A percentile compares a stretch with the other conserved stretches of the same genome.
Conservation (phyloP, 805 yeast genomes). For the Candida dendrica region DNA sequence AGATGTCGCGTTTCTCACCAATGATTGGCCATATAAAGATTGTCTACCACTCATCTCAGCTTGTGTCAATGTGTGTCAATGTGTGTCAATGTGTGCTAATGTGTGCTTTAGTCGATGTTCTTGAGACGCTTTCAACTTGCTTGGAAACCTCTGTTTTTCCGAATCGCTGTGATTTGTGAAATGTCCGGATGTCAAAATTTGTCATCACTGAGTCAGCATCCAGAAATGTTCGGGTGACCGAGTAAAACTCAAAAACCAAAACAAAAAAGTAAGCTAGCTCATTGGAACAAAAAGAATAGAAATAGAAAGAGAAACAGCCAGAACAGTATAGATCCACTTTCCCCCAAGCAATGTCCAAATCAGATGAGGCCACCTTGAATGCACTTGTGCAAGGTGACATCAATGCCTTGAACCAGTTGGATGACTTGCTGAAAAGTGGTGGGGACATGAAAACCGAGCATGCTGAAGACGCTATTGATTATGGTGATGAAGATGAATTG, state of each 20-base stretch:
- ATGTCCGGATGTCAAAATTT: too few species aligned
- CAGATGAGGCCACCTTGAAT: background rate
- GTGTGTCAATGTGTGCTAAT: too few species aligned
- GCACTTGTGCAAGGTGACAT: background rate
- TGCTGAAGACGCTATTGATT: slow-evolving; percentile 89
- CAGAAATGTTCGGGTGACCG: too few species aligned
- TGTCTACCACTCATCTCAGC: slow-evolving; percentile 17
- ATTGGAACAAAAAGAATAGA: too few species aligned
- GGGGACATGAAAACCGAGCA: slow-evolving; percentile 40
- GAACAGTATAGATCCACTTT: slow-evolving; percentile 7
- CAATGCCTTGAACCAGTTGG: slow-evolving; percentile 3
- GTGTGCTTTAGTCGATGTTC: too few species aligned
- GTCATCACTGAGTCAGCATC: too few species aligned
- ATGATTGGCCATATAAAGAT: slow-evolving; percentile 19
- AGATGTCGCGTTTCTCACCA: slow-evolving; percentile 19
- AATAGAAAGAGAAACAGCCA: slow-evolving; percentile 3
- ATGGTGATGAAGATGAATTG: slow-evolving; percentile 88
- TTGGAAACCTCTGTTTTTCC: too few species aligned
- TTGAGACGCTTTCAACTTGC: too few species aligned
- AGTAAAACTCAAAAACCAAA: too few species aligned
- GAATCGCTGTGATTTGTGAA: too few species aligned
- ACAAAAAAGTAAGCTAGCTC: too few species aligned
- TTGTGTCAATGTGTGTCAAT: background rate
- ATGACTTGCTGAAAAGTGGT: background rate
- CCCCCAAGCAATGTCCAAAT: background rate